Percentiles rank a stretch among this genome's conserved stretches.
These are phyloP conservation scores for Uromyces viciae-fabae DNA, from an alignment of 1,284 basidiomycete genomes.

Conservation along the genomic window DNA sequence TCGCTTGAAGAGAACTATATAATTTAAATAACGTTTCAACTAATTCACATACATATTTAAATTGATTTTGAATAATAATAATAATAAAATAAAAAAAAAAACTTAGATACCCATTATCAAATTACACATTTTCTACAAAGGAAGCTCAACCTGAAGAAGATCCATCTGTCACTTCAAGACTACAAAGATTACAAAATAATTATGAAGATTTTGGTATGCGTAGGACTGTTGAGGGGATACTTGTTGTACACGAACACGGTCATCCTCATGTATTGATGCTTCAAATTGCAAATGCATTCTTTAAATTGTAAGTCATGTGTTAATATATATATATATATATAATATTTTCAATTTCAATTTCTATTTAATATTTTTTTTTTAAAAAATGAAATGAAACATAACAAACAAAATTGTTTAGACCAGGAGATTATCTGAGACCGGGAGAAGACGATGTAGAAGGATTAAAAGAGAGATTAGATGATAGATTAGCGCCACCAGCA, in stretches of 20 bases:
- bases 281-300: constrained; percentile 97
- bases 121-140: constrained; percentile 86
- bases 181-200: constrained; percentile 68
- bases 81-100: background rate
- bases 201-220: constrained; percentile 93
- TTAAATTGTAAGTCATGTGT: constrained; percentile 65
- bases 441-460: constrained; percentile 88
- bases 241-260: constrained; percentile 85
- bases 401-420: constrained; percentile 66
- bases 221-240: constrained; percentile 88
- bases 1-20: too few relatives aligned
- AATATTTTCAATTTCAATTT: background rate
- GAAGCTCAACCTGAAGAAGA: constrained; percentile 95
- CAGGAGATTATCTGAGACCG: constrained; percentile 95
- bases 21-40: too few relatives aligned
- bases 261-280: constrained; percentile 95
- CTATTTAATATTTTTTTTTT: constrained; percentile 12
- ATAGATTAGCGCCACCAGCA: constrained; percentile 71
- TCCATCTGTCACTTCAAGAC: constrained; percentile 70
- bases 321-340: background rate
- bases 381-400: too few relatives aligned
- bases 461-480: constrained; percentile 78
- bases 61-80: background rate
- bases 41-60: too few relatives aligned
- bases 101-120: constrained; percentile 67